Evolutionary conservation across 805 yeast genomes (phyloP).

Genomic region (Candida khao-thaluensis): DNA sequence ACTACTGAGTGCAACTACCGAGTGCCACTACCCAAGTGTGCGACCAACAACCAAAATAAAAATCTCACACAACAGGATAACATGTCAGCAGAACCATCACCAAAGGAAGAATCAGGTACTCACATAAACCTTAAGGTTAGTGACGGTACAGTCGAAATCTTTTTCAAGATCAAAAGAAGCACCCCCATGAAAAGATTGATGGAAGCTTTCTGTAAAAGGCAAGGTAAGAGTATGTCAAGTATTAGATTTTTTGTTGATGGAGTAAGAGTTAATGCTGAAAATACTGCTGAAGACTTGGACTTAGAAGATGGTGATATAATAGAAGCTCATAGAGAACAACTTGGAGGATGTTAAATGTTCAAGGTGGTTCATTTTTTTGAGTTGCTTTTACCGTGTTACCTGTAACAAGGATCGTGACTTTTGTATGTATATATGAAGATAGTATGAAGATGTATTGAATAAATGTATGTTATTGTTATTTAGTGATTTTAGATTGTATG

Average conservation of each 20-base stretch:
- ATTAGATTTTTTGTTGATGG: conserved; percentile 93
- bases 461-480: no score
- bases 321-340: conserved; percentile 96
- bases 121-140: conserved; percentile 93
- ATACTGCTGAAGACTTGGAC: conserved; percentile 90
- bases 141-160: conserved; percentile 91
- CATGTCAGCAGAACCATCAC: conserved; percentile 24
- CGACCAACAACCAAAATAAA: conserved; percentile 1
- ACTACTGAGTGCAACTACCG: no score
- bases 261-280: conserved; percentile 79
- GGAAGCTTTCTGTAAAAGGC: conserved; percentile 98
- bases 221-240: conserved; percentile 81
- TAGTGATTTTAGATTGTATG: no score
- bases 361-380: no score
- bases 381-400: no score
- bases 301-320: conserved; percentile 95
- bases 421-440: no score
- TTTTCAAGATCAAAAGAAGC: conserved; percentile 89
- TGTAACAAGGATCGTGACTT: no score
- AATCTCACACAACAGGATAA: no score
- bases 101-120: conserved; percentile 48
- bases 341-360: conserved; percentile 69
- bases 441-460: no score
- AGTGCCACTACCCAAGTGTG: neutral
- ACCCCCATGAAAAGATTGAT: conserved; percentile 92